A percentile compares a stretch with the other conserved stretches of the same genome.
Conservation (phyloP, 2,329 filamentous ascomycete species). For the Aspergillus fumigatus region DNA sequence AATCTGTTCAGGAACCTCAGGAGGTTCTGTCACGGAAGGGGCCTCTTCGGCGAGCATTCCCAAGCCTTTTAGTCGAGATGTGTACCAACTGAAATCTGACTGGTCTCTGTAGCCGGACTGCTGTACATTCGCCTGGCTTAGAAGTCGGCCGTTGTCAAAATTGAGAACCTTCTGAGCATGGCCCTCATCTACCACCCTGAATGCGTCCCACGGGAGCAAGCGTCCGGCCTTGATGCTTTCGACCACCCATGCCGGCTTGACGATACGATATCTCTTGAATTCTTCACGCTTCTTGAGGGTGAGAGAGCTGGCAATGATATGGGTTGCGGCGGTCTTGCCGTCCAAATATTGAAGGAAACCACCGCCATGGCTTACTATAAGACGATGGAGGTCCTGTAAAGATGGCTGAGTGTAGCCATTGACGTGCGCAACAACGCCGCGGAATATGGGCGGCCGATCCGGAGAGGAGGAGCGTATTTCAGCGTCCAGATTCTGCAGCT, state of each 20-base stretch:
- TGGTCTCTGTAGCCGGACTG: slow-evolving; percentile 71
- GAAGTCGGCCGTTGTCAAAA: slow-evolving; percentile 59
- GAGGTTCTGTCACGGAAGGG: slow-evolving; percentile 10
- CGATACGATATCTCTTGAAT: slow-evolving; percentile 81
- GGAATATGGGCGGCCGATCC: slow-evolving; percentile 80
- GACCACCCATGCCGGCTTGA: slow-evolving; percentile 90
- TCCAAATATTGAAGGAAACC: slow-evolving; percentile 93
- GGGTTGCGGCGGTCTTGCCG: slow-evolving; percentile 88
- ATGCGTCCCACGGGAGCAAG: slow-evolving; percentile 79
- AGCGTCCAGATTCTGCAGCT: slow-evolving; percentile 89
- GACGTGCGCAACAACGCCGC: slow-evolving; percentile 82
- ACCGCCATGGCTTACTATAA: slow-evolving; percentile 90
- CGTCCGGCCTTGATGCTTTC: slow-evolving; percentile 80
- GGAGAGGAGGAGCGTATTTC: slow-evolving; percentile 66
- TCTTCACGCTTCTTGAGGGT: slow-evolving; percentile 92
- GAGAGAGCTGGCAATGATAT: slow-evolving; percentile 86
- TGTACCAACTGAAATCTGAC: slow-evolving; percentile 78
- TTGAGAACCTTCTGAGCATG: slow-evolving; percentile 72
- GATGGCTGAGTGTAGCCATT: slow-evolving; percentile 96
- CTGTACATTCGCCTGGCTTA: slow-evolving; percentile 61
- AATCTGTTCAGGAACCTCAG: slow-evolving; percentile 1
- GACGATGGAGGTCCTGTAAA: slow-evolving; percentile 77
- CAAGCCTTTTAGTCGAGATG: slow-evolving; percentile 57
- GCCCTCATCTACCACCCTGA: slow-evolving; percentile 79
- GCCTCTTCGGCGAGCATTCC: slow-evolving; percentile 23